These are phyloP conservation scores for Colletotrichum zoysiae DNA, from an alignment of 2,329 filamentous ascomycete species.

Conservation along the genomic window DNA sequence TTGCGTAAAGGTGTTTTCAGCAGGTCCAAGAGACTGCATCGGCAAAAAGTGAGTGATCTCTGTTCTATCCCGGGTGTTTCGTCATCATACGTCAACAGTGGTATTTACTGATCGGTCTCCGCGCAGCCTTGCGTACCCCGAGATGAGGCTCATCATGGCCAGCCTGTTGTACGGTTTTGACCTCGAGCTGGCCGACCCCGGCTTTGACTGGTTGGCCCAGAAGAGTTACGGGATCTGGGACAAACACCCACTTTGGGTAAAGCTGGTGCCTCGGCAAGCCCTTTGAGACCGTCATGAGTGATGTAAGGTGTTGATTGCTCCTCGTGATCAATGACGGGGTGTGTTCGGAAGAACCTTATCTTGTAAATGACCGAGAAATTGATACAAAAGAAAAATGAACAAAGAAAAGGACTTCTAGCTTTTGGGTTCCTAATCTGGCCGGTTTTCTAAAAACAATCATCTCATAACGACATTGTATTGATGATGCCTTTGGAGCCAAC, in stretches of 20 bases:
- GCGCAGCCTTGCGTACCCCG: constrained; percentile 57
- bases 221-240: constrained; percentile 38
- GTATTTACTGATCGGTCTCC: not conserved
- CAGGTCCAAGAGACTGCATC: constrained; percentile 63
- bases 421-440: too few species aligned
- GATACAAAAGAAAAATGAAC: too few species aligned
- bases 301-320: too few species aligned
- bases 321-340: too few species aligned
- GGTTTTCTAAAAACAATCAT: not conserved
- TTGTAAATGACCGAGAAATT: too few species aligned
- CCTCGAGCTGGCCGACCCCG: constrained; percentile 52
- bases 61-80: not conserved
- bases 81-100: not conserved
- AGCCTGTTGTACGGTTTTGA: constrained; percentile 62
- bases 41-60: constrained; percentile 58
- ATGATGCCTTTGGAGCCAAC: not conserved
- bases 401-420: not conserved
- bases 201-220: constrained; percentile 51
- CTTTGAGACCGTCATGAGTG: not conserved
- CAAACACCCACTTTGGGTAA: constrained; percentile 38
- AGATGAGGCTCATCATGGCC: constrained; percentile 62
- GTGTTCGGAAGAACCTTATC: too few species aligned
- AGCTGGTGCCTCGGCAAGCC: constrained; percentile 8
- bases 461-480: not conserved
- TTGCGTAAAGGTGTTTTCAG: constrained; percentile 59